These are phyloP conservation scores for Tilletiopsis washingtonensis DNA, from an alignment of 1,284 basidiomycete genomes.

Conservation along the genomic window DNA sequence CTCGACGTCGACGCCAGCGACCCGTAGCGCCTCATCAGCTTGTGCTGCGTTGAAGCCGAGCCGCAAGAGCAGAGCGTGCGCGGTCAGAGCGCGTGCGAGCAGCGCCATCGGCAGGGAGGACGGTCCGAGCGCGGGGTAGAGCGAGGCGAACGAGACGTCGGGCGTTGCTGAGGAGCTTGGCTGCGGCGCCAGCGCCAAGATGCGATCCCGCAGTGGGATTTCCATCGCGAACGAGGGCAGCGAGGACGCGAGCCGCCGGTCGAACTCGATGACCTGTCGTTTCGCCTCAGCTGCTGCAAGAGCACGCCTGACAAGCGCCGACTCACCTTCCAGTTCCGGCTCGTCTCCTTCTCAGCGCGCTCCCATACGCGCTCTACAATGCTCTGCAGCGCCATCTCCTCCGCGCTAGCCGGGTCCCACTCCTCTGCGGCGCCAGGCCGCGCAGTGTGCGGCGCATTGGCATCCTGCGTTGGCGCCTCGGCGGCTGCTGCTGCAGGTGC, in stretches of 20 bases:
- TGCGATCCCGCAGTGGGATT: constrained; percentile 55
- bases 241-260: constrained; percentile 65
- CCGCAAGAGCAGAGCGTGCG: constrained; percentile 72
- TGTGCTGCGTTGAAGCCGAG: constrained; percentile 70
- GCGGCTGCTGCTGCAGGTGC: constrained; percentile 21
- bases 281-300: background rate
- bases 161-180: background rate
- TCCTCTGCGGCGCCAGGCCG: background rate
- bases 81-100: constrained; percentile 63
- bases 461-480: constrained; percentile 17
- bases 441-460: background rate
- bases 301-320: background rate
- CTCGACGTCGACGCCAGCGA: constrained; percentile 62
- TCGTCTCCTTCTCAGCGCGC: constrained; percentile 78
- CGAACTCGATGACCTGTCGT: constrained; percentile 70
- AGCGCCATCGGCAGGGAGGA: constrained; percentile 47
- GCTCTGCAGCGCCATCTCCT: constrained; percentile 42
- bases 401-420: constrained; percentile 32
- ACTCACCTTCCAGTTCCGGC: constrained; percentile 58
- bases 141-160: background rate
- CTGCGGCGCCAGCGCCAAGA: constrained; percentile 52
- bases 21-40: constrained; percentile 62
- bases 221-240: constrained; percentile 64
- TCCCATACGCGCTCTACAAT: constrained; percentile 69
- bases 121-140: background rate